Percentiles rank a stretch among this genome's conserved stretches.
Evolutionary conservation across 257 asterid genomes (phyloP).

Genomic region (Echites panduratus): DNA sequence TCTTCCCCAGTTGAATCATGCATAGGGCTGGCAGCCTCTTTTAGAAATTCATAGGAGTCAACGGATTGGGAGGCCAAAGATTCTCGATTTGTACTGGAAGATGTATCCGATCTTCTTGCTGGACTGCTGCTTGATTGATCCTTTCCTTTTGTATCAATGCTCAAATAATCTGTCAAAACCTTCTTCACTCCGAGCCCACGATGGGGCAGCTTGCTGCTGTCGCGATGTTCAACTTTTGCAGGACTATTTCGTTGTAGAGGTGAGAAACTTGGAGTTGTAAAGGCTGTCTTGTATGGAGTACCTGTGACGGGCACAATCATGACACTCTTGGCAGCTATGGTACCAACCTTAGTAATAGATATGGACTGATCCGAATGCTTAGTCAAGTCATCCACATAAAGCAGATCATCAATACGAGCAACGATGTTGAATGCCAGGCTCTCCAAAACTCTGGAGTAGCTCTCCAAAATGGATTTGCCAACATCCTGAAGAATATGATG

Average conservation of each 20-base stretch:
- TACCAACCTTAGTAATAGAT: conserved; percentile 50
- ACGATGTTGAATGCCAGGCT: conserved; percentile 76
- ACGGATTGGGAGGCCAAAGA: conserved; percentile 35
- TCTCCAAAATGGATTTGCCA: conserved; percentile 69
- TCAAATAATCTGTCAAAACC: conserved; percentile 67
- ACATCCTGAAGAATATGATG: conserved; percentile 50
- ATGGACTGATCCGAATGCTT: conserved; percentile 60
- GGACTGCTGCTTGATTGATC: conserved; percentile 22
- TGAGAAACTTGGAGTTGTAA: conserved; percentile 45
- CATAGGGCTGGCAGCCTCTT: conserved; percentile 27
- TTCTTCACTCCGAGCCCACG: conserved; percentile 57
- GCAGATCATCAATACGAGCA: conserved; percentile 64
- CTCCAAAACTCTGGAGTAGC: conserved; percentile 80
- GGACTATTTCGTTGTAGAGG: conserved; percentile 42
- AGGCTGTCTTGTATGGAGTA: conserved; percentile 40
- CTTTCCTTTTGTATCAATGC: conserved; percentile 42
- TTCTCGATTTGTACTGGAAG: conserved; percentile 35
- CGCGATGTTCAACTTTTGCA: conserved; percentile 25
- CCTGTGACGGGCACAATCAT: conserved; percentile 28
- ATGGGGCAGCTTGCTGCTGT: conserved; percentile 27
- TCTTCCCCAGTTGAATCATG: conserved; percentile 25
- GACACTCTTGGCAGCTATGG: conserved; percentile 35
- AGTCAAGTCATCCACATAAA: conserved; percentile 63
- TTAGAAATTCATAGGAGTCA: conserved; percentile 33
- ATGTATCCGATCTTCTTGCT: conserved; percentile 32